Conservation (phyloP, 768 basidiomycete species). For the Panaeolus cyanescens region DNA sequence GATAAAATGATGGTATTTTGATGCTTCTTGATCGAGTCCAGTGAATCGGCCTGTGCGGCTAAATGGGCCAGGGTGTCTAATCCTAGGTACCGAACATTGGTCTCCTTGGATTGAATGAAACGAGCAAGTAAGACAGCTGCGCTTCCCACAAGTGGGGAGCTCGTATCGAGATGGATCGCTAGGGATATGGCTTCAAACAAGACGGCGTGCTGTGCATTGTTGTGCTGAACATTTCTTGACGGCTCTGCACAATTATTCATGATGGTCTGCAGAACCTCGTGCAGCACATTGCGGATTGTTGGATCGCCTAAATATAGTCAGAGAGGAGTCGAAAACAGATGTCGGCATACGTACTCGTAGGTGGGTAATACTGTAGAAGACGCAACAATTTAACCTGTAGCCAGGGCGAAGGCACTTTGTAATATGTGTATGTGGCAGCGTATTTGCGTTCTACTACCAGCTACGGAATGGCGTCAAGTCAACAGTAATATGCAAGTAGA, state of each 20-base stretch:
- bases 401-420: conserved; percentile 98
- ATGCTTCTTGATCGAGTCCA: conserved; percentile 92
- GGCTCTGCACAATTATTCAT: conserved; percentile 92
- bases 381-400: conserved; percentile 94
- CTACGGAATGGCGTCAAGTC: conserved; percentile 37
- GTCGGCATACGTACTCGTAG: conserved; percentile 67
- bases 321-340: neutral
- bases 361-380: conserved; percentile 92
- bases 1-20: conserved; percentile 95
- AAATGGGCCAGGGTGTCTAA: conserved; percentile 98
- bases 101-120: conserved; percentile 98
- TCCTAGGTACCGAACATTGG: conserved; percentile 96
- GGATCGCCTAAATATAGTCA: conserved; percentile 49
- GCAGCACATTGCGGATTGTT: conserved; percentile 72
- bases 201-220: conserved; percentile 98
- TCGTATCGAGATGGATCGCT: conserved; percentile 94
- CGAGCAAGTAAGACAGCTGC: conserved; percentile 91
- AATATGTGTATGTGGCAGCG: conserved; percentile 89
- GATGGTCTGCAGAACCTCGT: conserved; percentile 84
- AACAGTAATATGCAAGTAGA: neutral
- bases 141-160: conserved; percentile 82
- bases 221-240: conserved; percentile 94
- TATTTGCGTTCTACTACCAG: conserved; percentile 92
- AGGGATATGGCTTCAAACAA: conserved; percentile 97
- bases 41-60: conserved; percentile 88